Conservation (phyloP, 2,329 filamentous ascomycete species). For the Penicillium sp. region DNA sequence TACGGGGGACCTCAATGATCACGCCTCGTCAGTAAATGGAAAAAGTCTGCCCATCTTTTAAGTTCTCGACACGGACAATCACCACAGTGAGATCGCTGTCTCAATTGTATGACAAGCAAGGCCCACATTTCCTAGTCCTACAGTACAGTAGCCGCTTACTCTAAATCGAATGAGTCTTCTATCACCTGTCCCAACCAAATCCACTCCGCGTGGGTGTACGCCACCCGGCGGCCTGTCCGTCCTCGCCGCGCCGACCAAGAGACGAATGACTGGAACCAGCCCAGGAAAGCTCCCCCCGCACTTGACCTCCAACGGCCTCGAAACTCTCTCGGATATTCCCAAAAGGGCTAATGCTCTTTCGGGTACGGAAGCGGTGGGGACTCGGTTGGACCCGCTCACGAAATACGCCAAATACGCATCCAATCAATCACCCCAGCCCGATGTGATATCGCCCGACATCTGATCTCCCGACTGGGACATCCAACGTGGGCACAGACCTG, state of each 20-base stretch:
- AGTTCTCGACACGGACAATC: conserved; percentile 4
- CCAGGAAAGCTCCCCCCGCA: too few relatives aligned
- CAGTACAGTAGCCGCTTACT: too few relatives aligned
- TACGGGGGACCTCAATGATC: neutral
- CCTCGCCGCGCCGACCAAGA: too few relatives aligned
- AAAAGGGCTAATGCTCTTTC: conserved; percentile 9
- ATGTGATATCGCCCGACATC: neutral
- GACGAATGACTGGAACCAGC: too few relatives aligned
- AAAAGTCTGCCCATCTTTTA: neutral
- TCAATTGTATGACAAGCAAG: conserved; percentile 3
- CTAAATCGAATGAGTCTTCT: too few relatives aligned
- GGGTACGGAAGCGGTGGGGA: too few relatives aligned
- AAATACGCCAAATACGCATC: conserved; percentile 14
- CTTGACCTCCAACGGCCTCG: too few relatives aligned
- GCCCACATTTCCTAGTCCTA: neutral
- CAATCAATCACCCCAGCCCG: conserved; percentile 2
- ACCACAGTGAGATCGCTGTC: conserved; percentile 1
- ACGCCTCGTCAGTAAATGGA: conserved; percentile 1
- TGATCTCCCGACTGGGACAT: too few relatives aligned
- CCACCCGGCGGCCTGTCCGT: too few relatives aligned
- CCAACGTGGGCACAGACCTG: too few relatives aligned
- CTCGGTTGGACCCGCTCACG: neutral
- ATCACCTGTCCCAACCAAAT: too few relatives aligned
- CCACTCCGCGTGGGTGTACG: too few relatives aligned
- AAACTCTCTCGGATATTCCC: neutral